These are phyloP conservation scores for Pittosporum tobira DNA, from an alignment of 129 eudicot species.

Conservation along the genomic window DNA sequence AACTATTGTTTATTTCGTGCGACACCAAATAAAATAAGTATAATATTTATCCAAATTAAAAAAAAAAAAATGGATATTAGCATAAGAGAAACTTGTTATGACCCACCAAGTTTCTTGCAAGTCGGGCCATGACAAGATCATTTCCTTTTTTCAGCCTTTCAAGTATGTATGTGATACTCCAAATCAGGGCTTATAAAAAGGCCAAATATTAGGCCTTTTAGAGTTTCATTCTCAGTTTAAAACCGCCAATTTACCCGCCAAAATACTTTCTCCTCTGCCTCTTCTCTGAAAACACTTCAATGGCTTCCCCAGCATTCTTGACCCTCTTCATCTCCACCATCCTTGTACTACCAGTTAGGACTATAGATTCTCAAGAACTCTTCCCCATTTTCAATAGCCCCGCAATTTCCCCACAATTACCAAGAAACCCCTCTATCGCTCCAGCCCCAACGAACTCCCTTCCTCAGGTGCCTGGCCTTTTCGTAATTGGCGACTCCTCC, in stretches of 20 bases:
- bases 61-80: no score
- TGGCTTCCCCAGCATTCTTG: slow-evolving; percentile 11
- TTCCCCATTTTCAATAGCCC: background rate
- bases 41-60: no score
- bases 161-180: no score
- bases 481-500: slow-evolving; percentile 81
- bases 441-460: slow-evolving; percentile 1
- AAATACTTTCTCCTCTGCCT: background rate
- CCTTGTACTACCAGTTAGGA: background rate
- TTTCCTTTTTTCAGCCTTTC: no score
- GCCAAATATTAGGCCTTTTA: background rate
- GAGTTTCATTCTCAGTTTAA: background rate
- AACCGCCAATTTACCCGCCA: slow-evolving; percentile 17
- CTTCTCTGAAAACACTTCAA: slow-evolving; percentile 7
- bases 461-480: slow-evolving; percentile 55
- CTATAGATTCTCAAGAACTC: slow-evolving; percentile 17
- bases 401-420: slow-evolving; percentile 3
- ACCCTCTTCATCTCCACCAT: slow-evolving; percentile 14
- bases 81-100: no score
- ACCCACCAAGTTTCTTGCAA: no score
- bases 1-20: no score
- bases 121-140: no score
- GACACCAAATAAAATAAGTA: no score
- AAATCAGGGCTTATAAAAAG: no score
- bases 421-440: slow-evolving; percentile 2